These are phyloP conservation scores for Lecanicillium sp. DNA, from an alignment of 2,329 filamentous ascomycete genomes.

Conservation along the genomic window DNA sequence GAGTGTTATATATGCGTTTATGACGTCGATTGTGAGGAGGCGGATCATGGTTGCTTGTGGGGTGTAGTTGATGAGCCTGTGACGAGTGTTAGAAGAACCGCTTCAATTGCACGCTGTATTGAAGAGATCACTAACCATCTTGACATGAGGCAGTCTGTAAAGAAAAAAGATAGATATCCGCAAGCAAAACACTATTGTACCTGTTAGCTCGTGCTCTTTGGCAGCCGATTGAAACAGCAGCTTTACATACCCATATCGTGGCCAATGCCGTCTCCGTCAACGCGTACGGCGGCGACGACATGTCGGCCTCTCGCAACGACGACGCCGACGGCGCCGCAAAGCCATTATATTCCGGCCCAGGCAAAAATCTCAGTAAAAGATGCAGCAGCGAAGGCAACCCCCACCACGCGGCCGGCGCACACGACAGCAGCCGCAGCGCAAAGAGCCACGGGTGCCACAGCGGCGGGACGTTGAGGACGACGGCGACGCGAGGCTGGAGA, in stretches of 20 bases:
- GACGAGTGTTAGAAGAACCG: conserved; percentile 8
- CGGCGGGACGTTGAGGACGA: conserved; percentile 64
- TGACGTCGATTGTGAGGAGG: conserved; percentile 63
- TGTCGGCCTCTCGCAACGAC: conserved; percentile 11
- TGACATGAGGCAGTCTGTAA: conserved; percentile 78
- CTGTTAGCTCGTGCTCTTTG: conserved; percentile 11
- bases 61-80: conserved; percentile 75
- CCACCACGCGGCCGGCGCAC: conserved; percentile 64
- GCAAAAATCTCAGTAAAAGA: conserved; percentile 56
- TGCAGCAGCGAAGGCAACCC: conserved; percentile 60
- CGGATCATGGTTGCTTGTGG: conserved; percentile 73
- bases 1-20: conserved; percentile 68
- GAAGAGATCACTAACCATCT: conserved; percentile 49
- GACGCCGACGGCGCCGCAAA: conserved; percentile 21
- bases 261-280: conserved; percentile 63
- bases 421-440: conserved; percentile 62
- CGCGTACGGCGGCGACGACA: conserved; percentile 20
- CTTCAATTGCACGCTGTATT: too few relatives aligned
- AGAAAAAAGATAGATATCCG: conserved; percentile 73
- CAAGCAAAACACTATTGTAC: conserved; percentile 59
- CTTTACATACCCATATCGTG: conserved; percentile 60
- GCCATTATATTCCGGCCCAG: conserved; percentile 18
- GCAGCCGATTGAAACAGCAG: not conserved
- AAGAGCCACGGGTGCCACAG: conserved; percentile 68
- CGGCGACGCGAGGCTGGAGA: conserved; percentile 69